A percentile compares a stretch with the other conserved stretches of the same genome.
Conservation (phyloP, 495 filamentous ascomycete genomes). For the Thozetella sp. region DNA sequence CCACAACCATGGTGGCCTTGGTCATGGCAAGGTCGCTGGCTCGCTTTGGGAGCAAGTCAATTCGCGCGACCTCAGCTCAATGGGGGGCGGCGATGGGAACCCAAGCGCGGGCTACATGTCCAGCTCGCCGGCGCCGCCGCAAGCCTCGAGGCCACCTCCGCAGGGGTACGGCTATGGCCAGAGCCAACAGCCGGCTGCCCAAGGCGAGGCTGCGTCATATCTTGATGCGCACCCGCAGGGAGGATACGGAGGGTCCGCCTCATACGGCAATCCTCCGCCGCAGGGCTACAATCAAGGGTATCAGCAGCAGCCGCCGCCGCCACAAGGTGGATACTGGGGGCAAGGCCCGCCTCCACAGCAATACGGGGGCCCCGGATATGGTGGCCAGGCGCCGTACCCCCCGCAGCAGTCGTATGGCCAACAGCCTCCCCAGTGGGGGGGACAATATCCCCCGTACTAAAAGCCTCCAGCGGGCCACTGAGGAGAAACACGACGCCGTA, state of each 20-base stretch:
- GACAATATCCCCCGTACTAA: slow-evolving; percentile 1
- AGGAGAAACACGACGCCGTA: not conserved
- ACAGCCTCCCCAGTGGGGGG: slow-evolving; percentile 9
- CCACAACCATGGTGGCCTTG: slow-evolving; percentile 32
- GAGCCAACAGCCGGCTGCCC: not conserved
- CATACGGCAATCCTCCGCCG: slow-evolving; percentile 1
- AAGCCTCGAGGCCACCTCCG: slow-evolving; percentile 1
- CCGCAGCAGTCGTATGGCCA: slow-evolving; percentile 3
- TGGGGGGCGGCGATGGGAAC: slow-evolving; percentile 20
- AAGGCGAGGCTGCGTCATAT: slow-evolving; percentile 7
- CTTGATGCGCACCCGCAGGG: not conserved
- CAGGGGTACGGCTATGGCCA: slow-evolving; percentile 11
- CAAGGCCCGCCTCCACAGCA: slow-evolving; percentile 1
- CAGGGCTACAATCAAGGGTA: slow-evolving; percentile 4
- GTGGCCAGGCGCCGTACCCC: not conserved
- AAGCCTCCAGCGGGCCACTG: not conserved
- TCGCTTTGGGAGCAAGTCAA: slow-evolving; percentile 55
- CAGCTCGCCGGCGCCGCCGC: slow-evolving; percentile 8
- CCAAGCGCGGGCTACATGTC: slow-evolving; percentile 13
- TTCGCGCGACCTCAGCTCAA: slow-evolving; percentile 37
- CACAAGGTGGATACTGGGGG: slow-evolving; percentile 2
- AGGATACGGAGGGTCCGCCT: slow-evolving; percentile 5
- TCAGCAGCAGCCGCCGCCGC: slow-evolving; percentile 6
- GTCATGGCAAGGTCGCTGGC: slow-evolving; percentile 49
- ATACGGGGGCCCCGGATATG: slow-evolving; percentile 3